phyloP scores from a whole-genome alignment of 2,329 filamentous ascomycete genomes.

The Nothopassalora personata region DNA sequence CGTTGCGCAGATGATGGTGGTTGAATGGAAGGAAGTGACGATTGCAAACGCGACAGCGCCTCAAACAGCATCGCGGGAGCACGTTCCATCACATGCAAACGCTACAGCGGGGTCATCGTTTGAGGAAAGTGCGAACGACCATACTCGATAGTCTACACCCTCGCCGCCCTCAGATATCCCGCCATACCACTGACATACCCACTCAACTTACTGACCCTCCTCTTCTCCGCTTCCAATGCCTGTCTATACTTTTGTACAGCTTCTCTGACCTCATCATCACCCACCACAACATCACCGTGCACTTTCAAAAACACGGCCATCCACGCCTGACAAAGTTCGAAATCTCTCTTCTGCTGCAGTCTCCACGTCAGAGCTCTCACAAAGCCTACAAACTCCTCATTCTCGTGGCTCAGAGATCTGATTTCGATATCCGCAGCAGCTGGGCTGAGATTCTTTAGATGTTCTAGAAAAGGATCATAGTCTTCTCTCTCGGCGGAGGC shows the following conservation, averaged over 20 bases:
- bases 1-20: no score
- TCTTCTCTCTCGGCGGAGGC: conserved; percentile 47
- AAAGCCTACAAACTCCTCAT: conserved; percentile 69
- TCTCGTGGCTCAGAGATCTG: conserved; percentile 59
- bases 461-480: conserved; percentile 65
- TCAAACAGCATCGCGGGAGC: no score
- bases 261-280: conserved; percentile 49
- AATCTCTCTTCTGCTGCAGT: conserved; percentile 67
- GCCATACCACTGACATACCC: conserved; percentile 86
- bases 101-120: no score
- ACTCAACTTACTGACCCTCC: conserved; percentile 69
- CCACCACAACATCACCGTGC: conserved; percentile 59
- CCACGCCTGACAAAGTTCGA: conserved; percentile 93
- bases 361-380: conserved; percentile 71
- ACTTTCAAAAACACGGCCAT: conserved; percentile 89
- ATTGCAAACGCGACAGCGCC: no score
- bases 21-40: no score
- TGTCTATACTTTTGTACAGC: conserved; percentile 63
- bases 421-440: conserved; percentile 87
- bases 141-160: conserved; percentile 15
- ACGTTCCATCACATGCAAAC: no score
- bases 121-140: no score
- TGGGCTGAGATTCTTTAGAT: conserved; percentile 75
- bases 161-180: conserved; percentile 32
- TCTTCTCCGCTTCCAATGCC: conserved; percentile 52